Evolutionary conservation across 1,284 basidiomycete species (phyloP), one percentile per base, ranked within the genome.

Genomic region (Macrocystidia cucumis): DNA sequence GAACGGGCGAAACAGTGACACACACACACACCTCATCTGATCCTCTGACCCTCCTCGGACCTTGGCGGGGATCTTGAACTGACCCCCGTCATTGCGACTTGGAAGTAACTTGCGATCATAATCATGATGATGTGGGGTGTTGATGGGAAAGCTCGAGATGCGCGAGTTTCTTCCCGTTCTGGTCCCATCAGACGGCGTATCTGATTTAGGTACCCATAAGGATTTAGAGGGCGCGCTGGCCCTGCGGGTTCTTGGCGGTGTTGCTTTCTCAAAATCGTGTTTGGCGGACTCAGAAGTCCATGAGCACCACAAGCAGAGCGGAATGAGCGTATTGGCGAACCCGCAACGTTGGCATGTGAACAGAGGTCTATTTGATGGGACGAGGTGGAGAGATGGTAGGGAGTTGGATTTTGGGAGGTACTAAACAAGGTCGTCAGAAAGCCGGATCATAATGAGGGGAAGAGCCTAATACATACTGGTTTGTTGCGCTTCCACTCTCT

Each of bases 301-400:
- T 41, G 60, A 51, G 50, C 75, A 78, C 71, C 73, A 78, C 6
- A 75, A 56, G 52, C 75, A 78, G 38, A 75, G 54, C 14, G 64
- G 62, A 37, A 73, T 60, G 42, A 66, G 58, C 20, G 60, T 54
- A 41, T 78, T 78, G 18, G 62, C 49, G 42, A 72, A 75, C 5
- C 67, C 64, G 45, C 74, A 78, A 24, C 45, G 55, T 11, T 43
- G 52, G 52, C 74, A 78, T 12, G 60, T 61, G 47, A 71, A 78
- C 24, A 70, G 48, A 0, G 66, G 65, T 34, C 70, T 64, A 43
- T 61, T 55, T 23, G 50, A 51, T 16, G 65, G 69, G 9, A 55
- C 44, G 14, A 75, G 55, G 37, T 62, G 60, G n/a, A 74, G 57
- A 24, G 58, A 57, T 16, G 76, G 76, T 28, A 78, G 58, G 11